A percentile compares a stretch with the other conserved stretches of the same genome.
Conservation (phyloP, 805 yeast species). For the Sugiyamaella marilandica region DNA sequence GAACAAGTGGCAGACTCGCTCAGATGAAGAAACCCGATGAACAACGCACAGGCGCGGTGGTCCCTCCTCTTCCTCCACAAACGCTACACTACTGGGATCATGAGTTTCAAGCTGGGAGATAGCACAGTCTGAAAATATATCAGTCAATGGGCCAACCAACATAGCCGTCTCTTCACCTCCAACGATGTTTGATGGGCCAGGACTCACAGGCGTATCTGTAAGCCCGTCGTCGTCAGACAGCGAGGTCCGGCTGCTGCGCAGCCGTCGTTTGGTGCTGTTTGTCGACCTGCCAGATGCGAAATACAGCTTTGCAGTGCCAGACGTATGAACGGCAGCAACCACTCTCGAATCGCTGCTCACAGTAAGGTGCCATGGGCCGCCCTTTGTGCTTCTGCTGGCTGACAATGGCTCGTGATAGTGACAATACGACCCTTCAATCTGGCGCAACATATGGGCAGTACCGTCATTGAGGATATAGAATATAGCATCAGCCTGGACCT, state of each 20-base stretch:
- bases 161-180: too few relatives aligned
- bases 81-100: too few relatives aligned
- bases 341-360: background rate
- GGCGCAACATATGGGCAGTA: background rate
- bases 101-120: too few relatives aligned
- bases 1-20: too few relatives aligned
- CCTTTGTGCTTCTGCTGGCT: background rate
- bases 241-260: background rate
- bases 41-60: too few relatives aligned
- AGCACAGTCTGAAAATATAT: too few relatives aligned
- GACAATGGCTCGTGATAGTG: slow-evolving; percentile 1
- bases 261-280: background rate
- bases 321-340: background rate
- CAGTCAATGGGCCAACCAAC: too few relatives aligned
- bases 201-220: too few relatives aligned
- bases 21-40: too few relatives aligned
- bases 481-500: background rate
- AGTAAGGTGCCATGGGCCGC: background rate
- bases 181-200: too few relatives aligned
- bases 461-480: slow-evolving; percentile 3
- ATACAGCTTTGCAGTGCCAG: background rate
- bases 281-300: background rate
- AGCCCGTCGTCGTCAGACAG: too few relatives aligned
- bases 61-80: too few relatives aligned
- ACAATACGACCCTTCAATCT: background rate